phyloP scores from a whole-genome alignment of 148 eudicot genomes.

The Talinum fruticosum region DNA sequence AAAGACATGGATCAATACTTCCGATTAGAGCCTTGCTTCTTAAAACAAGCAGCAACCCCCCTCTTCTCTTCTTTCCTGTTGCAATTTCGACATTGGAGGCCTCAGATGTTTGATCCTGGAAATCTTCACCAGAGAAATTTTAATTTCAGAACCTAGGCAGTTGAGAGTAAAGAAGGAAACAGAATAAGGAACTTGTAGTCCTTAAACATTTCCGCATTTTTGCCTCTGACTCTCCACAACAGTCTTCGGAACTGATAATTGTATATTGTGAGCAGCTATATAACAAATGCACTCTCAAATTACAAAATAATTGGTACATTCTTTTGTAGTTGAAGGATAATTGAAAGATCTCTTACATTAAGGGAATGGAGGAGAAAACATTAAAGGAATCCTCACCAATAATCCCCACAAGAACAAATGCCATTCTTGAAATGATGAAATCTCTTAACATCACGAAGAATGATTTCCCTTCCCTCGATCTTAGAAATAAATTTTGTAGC shows the following conservation, averaged over 20 bases:
- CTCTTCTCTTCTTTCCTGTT: background rate
- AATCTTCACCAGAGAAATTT: background rate
- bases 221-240: background rate
- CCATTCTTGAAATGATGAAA: constrained; percentile 66
- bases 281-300: background rate
- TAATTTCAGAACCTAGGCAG: constrained; percentile 1
- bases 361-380: background rate
- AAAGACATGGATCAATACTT: background rate
- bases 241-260: background rate
- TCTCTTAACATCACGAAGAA: constrained; percentile 54
- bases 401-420: constrained; percentile 53
- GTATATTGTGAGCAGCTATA: constrained; percentile 2
- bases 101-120: constrained; percentile 4
- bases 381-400: constrained; percentile 37
- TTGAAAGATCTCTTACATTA: background rate
- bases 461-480: constrained; percentile 51
- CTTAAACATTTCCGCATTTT: background rate
- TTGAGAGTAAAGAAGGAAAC: background rate
- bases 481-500: constrained; percentile 57
- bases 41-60: background rate
- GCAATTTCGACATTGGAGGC: background rate
- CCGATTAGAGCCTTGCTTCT: background rate
- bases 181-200: background rate
- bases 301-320: constrained; percentile 9
- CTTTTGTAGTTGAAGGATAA: background rate